These are phyloP conservation scores for Tylopilus sp. DNA, from an alignment of 1,284 basidiomycete genomes.

Conservation along the genomic window DNA sequence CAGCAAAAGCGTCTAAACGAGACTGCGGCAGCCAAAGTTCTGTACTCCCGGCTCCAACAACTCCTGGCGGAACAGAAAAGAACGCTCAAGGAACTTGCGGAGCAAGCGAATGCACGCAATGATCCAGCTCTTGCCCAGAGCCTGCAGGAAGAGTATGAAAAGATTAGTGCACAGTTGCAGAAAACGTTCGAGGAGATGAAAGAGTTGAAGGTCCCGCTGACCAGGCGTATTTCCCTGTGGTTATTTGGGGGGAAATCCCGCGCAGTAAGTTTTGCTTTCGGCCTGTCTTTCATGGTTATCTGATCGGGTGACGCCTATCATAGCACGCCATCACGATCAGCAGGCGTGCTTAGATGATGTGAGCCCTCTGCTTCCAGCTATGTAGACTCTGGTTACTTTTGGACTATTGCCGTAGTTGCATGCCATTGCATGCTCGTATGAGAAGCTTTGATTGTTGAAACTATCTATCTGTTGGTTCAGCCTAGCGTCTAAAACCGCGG, in stretches of 20 bases:
- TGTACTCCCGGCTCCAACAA: constrained; percentile 28
- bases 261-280: constrained; percentile 12
- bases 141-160: constrained; percentile 23
- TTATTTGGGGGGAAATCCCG: constrained; percentile 13
- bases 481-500: too few relatives aligned
- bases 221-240: constrained; percentile 22
- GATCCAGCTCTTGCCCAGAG: constrained; percentile 18
- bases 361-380: not conserved
- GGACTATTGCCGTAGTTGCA: not conserved
- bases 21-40: constrained; percentile 31
- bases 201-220: constrained; percentile 30
- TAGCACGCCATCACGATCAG: constrained; percentile 13
- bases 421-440: not conserved
- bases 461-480: too few relatives aligned
- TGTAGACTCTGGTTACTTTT: not conserved
- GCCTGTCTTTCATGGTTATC: not conserved
- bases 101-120: constrained; percentile 21
- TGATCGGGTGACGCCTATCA: not conserved
- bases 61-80: constrained; percentile 29
- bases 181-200: constrained; percentile 27
- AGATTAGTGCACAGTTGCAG: constrained; percentile 18
- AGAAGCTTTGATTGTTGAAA: too few relatives aligned
- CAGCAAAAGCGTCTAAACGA: constrained; percentile 27
- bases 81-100: constrained; percentile 18
- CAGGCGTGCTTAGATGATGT: too few relatives aligned